Evolutionary conservation across 345 rosid species (phyloP).

Genomic region (Raphanus sativus): DNA sequence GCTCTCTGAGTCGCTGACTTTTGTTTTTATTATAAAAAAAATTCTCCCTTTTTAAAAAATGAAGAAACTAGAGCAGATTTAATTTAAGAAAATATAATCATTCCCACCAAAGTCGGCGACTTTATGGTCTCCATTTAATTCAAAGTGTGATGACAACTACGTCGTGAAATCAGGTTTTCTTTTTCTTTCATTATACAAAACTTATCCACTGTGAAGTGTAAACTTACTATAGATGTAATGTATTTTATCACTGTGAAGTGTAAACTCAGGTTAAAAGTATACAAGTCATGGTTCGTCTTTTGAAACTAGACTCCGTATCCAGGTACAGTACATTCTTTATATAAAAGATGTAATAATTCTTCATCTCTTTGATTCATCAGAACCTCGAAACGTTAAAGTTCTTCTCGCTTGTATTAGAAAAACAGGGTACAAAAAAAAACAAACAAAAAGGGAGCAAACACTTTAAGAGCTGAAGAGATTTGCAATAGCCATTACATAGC

Average conservation of each 20-base stretch:
- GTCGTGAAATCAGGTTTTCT: not conserved
- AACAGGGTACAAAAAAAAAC: slow-evolving; percentile 22
- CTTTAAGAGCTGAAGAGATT: slow-evolving; percentile 11
- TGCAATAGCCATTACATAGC: slow-evolving; percentile 13
- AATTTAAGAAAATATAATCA: not conserved
- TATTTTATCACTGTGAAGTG: too few species aligned
- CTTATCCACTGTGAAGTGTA: too few species aligned
- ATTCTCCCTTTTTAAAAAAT: not conserved
- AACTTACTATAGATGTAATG: too few species aligned
- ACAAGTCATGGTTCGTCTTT: too few species aligned
- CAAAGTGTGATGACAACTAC: not conserved
- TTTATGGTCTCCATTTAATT: not conserved
- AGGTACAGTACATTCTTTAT: too few species aligned
- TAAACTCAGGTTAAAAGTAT: too few species aligned
- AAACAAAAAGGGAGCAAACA: slow-evolving; percentile 19
- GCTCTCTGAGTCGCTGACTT: slow-evolving; percentile 8
- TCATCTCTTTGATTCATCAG: slow-evolving; percentile 14
- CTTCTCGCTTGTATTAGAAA: not conserved
- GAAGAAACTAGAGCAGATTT: not conserved
- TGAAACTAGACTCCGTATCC: too few species aligned
- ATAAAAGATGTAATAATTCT: too few species aligned
- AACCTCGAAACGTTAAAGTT: slow-evolving; percentile 1
- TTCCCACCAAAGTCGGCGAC: not conserved
- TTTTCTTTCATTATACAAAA: not conserved
- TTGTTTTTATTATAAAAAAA: not conserved